These are phyloP conservation scores for Pilobolus umbonatus DNA, from an alignment of 192 early-diverging fungal genomes.

Conservation along the genomic window DNA sequence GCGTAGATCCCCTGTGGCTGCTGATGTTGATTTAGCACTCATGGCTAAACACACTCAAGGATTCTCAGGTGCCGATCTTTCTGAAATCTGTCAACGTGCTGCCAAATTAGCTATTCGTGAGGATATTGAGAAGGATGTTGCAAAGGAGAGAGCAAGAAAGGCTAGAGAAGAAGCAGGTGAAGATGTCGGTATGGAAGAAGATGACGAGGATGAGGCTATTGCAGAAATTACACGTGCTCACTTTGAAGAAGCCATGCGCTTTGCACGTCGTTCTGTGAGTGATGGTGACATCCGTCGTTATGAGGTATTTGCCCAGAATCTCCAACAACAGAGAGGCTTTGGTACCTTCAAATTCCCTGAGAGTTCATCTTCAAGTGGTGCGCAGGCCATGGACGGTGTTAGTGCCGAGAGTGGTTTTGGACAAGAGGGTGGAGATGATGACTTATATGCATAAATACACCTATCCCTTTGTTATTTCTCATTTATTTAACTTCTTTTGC, in stretches of 20 bases:
- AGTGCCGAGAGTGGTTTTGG: constrained; percentile 48
- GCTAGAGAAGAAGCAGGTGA: constrained; percentile 64
- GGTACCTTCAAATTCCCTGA: constrained; percentile 97
- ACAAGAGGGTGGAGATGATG: constrained; percentile 73
- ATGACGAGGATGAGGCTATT: constrained; percentile 73
- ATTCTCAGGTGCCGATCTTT: constrained; percentile 97
- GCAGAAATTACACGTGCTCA: constrained; percentile 89
- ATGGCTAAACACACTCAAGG: constrained; percentile 89
- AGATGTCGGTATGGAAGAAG: constrained; percentile 71
- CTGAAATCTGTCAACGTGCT: constrained; percentile 98
- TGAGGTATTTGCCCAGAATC: constrained; percentile 98
- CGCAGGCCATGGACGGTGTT: constrained; percentile 10
- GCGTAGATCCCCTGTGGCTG: constrained; percentile 88
- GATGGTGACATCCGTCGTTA: constrained; percentile 97
- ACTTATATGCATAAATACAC: constrained; percentile 68
- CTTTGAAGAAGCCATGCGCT: constrained; percentile 99
- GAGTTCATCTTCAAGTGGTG: constrained; percentile 25
- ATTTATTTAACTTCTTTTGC: neutral
- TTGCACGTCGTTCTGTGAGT: constrained; percentile 88
- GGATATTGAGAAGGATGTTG: constrained; percentile 86
- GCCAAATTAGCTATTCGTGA: constrained; percentile 98
- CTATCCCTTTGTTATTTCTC: neutral
- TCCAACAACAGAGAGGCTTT: constrained; percentile 92
- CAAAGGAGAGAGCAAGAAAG: constrained; percentile 66
- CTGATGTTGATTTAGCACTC: constrained; percentile 72